Evolutionary conservation across 2,329 filamentous ascomycete genomes (phyloP).

Genomic region (Purpureocillium lavendulum): DNA sequence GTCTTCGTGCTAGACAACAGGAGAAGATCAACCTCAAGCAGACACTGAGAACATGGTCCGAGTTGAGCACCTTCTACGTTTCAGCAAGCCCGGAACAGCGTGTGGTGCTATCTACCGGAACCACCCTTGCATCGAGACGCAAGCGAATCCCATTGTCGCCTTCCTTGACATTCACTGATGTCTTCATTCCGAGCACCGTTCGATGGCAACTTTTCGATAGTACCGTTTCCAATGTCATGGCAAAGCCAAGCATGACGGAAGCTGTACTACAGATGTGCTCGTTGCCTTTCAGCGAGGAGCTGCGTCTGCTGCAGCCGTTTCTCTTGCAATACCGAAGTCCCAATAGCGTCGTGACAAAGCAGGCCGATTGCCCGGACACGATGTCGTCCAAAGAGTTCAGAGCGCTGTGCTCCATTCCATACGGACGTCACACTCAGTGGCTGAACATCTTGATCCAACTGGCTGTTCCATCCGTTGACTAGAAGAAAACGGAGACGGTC

Average conservation of each 20-base stretch:
- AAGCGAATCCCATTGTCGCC: background rate
- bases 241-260: background rate
- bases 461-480: slow-evolving; percentile 35
- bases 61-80: no score
- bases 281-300: background rate
- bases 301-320: background rate
- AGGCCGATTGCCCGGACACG: slow-evolving; percentile 34
- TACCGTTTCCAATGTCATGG: background rate
- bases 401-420: slow-evolving; percentile 36
- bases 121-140: background rate
- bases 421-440: slow-evolving; percentile 44
- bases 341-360: slow-evolving; percentile 44
- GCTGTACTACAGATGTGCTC: background rate
- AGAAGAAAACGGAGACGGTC: slow-evolving; percentile 38
- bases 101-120: background rate
- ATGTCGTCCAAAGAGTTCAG: slow-evolving; percentile 47
- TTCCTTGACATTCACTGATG: background rate
- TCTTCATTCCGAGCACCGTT: background rate
- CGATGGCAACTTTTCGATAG: background rate
- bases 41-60: no score
- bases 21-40: no score
- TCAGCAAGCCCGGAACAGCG: background rate
- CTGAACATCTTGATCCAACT: slow-evolving; percentile 46
- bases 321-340: slow-evolving; percentile 12
- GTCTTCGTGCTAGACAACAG: no score